These are phyloP conservation scores for Amphichorda felina DNA, from an alignment of 2,329 filamentous ascomycete species.

Conservation along the genomic window DNA sequence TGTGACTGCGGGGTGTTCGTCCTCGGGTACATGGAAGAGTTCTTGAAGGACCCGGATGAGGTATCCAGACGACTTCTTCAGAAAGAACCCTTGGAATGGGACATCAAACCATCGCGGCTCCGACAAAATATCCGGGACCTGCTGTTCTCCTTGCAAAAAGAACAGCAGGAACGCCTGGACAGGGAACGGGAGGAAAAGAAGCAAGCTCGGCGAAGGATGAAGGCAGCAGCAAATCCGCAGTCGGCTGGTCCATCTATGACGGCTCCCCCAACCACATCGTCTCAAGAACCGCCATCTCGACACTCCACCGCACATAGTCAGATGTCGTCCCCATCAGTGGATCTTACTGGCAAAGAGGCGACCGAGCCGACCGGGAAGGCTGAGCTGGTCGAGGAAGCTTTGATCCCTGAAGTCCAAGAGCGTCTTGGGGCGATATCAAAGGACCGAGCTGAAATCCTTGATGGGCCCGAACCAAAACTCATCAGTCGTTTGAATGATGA, in stretches of 20 bases:
- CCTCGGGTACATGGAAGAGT: conserved; percentile 72
- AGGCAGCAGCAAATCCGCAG: background rate
- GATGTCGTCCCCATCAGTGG: background rate
- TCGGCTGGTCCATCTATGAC: background rate
- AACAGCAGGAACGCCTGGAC: conserved; percentile 36
- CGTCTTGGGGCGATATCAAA: too few relatives aligned
- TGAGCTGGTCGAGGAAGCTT: too few relatives aligned
- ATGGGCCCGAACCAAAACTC: background rate
- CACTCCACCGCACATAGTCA: background rate
- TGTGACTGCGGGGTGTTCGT: conserved; percentile 87
- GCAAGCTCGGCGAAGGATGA: background rate
- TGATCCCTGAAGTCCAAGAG: too few relatives aligned
- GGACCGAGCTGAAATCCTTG: too few relatives aligned
- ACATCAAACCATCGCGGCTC: conserved; percentile 46
- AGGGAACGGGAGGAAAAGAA: conserved; percentile 22
- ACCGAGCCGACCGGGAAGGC: too few relatives aligned
- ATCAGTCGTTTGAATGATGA: background rate
- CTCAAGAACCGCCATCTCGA: background rate
- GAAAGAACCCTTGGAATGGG: conserved; percentile 36
- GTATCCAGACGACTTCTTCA: conserved; percentile 58
- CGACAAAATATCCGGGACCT: conserved; percentile 54
- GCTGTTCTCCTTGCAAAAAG: conserved; percentile 49
- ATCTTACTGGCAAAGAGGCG: background rate
- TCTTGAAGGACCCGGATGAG: conserved; percentile 60
- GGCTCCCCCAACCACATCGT: background rate